These are phyloP conservation scores for Sporobolomyces roseus DNA, from an alignment of 768 basidiomycete species.

Conservation along the genomic window DNA sequence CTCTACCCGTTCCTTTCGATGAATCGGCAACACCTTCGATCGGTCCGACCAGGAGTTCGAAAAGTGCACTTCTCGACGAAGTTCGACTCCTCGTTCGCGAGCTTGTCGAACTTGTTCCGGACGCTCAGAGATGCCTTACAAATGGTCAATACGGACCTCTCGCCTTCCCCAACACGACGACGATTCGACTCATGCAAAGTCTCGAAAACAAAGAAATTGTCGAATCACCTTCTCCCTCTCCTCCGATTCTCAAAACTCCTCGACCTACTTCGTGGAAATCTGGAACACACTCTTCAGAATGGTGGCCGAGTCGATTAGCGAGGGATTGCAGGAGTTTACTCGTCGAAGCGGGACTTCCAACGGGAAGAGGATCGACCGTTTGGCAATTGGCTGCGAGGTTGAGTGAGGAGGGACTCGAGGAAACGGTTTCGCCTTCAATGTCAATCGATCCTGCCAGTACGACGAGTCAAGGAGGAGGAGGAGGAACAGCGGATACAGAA, in stretches of 20 bases:
- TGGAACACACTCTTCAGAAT: not conserved
- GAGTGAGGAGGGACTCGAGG: not conserved
- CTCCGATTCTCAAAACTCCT: not conserved
- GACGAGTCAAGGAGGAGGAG: too few species aligned
- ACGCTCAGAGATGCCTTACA: constrained; percentile 33
- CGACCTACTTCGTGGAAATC: not conserved
- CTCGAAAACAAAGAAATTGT: constrained; percentile 14
- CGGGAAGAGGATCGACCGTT: constrained; percentile 4
- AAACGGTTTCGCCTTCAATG: too few species aligned
- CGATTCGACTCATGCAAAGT: constrained; percentile 3
- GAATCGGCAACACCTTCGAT: not conserved
- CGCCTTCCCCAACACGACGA: not conserved
- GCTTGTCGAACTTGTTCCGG: constrained; percentile 35
- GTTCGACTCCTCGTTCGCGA: constrained; percentile 32
- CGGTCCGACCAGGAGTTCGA: not conserved
- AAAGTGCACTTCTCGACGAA: constrained; percentile 22
- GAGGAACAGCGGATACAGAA: constrained; percentile 9
- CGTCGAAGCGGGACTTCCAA: constrained; percentile 36
- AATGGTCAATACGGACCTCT: constrained; percentile 35
- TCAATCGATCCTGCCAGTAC: too few species aligned
- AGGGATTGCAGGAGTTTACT: constrained; percentile 29
- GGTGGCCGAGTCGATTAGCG: constrained; percentile 34
- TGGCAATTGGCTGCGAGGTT: constrained; percentile 24
- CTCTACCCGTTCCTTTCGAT: not conserved
- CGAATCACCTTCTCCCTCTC: not conserved